These are phyloP conservation scores for Populus hybrid DNA, from an alignment of 441 rosid genomes.

Conservation along the genomic window DNA sequence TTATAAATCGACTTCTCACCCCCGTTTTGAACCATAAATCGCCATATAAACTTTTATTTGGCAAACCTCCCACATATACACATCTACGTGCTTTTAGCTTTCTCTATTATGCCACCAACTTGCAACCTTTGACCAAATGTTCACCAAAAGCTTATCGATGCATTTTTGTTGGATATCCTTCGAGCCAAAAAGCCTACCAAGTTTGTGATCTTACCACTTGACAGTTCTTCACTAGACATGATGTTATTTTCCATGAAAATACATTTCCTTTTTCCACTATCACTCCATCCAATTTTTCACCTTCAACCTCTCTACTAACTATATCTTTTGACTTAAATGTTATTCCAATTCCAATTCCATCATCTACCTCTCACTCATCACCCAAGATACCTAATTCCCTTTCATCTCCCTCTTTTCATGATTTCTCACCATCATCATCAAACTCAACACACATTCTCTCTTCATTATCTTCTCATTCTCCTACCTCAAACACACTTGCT, in stretches of 20 bases:
- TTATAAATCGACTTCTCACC: background rate
- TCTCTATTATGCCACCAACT: background rate
- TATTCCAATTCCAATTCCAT: no score
- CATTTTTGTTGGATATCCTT: background rate
- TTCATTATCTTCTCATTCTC: no score
- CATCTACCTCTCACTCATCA: no score
- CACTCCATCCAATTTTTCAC: background rate
- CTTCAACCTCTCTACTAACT: no score
- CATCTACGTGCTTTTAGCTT: background rate
- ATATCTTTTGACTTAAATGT: no score
- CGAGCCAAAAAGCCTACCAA: background rate
- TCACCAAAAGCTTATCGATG: background rate
- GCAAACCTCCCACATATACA: background rate
- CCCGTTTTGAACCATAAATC: background rate
- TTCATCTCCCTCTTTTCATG: no score
- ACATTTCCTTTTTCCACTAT: fast-evolving
- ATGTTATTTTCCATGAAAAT: background rate
- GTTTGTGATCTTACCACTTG: background rate
- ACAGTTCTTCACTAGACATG: background rate
- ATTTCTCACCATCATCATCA: no score
- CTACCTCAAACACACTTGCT: no score
- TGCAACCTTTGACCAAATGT: background rate
- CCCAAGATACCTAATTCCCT: no score
- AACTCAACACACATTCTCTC: no score
- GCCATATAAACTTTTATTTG: background rate